These are phyloP conservation scores for Aspergillus bertholletiae DNA, from an alignment of 495 filamentous ascomycete genomes.

Conservation along the genomic window DNA sequence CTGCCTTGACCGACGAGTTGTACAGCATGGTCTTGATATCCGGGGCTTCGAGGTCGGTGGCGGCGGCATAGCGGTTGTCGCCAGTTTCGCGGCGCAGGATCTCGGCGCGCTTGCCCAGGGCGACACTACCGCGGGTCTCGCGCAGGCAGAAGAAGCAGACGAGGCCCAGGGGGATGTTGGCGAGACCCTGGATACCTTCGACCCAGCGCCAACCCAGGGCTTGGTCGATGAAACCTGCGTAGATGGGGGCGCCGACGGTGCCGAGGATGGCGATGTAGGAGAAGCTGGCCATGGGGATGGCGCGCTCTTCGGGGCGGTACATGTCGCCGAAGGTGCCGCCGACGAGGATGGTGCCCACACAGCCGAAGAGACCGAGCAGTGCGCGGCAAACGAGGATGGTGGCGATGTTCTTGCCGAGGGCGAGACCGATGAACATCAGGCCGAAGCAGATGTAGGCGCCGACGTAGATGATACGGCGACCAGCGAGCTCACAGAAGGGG, in stretches of 20 bases:
- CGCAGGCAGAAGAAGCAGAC: conserved; percentile 51
- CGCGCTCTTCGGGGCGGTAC: conserved; percentile 69
- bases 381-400: conserved; percentile 67
- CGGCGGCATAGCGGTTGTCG: conserved; percentile 67
- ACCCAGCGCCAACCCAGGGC: conserved; percentile 75
- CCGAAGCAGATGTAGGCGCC: conserved; percentile 36
- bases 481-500: conserved; percentile 43
- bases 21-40: conserved; percentile 34
- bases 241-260: conserved; percentile 66
- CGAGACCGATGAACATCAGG: conserved; percentile 41
- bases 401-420: conserved; percentile 56
- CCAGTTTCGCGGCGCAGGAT: conserved; percentile 50
- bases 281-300: conserved; percentile 78
- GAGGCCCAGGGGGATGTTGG: conserved; percentile 59
- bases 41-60: conserved; percentile 53
- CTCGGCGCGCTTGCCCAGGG: conserved; percentile 55
- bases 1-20: conserved; percentile 46
- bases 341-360: conserved; percentile 73
- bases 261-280: conserved; percentile 70
- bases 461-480: conserved; percentile 36
- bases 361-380: conserved; percentile 73
- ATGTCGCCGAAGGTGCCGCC: conserved; percentile 74
- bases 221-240: conserved; percentile 70
- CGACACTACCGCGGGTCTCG: conserved; percentile 67
- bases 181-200: conserved; percentile 73